These are phyloP conservation scores for Alternaria gaisen DNA, from an alignment of 2,329 filamentous ascomycete species.

Conservation along the genomic window DNA sequence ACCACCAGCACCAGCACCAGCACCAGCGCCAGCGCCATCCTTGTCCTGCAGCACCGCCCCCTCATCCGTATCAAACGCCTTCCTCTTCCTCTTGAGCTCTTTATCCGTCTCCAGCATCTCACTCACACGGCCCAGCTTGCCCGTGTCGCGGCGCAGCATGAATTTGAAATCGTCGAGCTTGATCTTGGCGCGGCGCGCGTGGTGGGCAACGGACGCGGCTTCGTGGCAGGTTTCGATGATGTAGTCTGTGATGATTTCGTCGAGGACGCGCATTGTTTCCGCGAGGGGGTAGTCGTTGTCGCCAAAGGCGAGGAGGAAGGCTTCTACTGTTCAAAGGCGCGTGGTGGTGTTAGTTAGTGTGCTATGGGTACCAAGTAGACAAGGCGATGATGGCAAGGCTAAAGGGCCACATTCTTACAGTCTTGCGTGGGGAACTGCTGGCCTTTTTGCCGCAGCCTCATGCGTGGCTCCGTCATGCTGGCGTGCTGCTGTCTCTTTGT, in stretches of 20 bases:
- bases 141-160: conserved; percentile 83
- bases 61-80: conserved; percentile 75
- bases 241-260: conserved; percentile 94
- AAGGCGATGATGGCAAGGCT: neutral
- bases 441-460: conserved; percentile 58
- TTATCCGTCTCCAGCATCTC: conserved; percentile 89
- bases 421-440: conserved; percentile 57
- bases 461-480: conserved; percentile 59
- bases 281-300: conserved; percentile 80
- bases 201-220: conserved; percentile 83
- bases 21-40: conserved; percentile 12
- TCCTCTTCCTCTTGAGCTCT: conserved; percentile 83
- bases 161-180: conserved; percentile 99
- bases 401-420: conserved; percentile 36
- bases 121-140: conserved; percentile 86
- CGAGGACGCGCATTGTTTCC: conserved; percentile 84
- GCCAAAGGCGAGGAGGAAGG: conserved; percentile 81
- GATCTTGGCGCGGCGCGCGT: conserved; percentile 91
- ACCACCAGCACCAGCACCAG: neutral
- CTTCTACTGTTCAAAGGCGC: conserved; percentile 63
- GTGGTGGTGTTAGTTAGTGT: too few relatives aligned
- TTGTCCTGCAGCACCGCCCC: conserved; percentile 62
- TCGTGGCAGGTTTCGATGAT: conserved; percentile 93
- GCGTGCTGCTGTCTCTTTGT: neutral
- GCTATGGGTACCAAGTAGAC: neutral